phyloP scores from a whole-genome alignment of 148 eudicot genomes.

The Camellia sinensis region DNA sequence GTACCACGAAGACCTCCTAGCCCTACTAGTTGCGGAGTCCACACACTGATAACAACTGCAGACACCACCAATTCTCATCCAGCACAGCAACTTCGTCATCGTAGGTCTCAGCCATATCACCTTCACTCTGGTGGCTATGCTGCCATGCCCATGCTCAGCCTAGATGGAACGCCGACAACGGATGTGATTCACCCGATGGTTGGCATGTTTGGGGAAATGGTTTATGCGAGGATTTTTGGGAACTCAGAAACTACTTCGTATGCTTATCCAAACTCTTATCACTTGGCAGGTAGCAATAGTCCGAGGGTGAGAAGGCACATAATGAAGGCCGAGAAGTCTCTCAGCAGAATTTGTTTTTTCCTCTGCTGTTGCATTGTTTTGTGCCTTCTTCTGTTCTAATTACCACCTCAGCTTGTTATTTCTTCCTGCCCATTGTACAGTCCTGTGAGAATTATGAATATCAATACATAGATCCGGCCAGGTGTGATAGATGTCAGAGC shows the following conservation, averaged over 20 bases:
- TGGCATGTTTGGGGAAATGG: constrained; percentile 73
- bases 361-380: constrained; percentile 50
- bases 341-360: constrained; percentile 64
- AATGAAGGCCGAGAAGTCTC: constrained; percentile 52
- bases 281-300: constrained; percentile 27
- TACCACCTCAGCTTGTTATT: background rate
- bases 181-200: constrained; percentile 35
- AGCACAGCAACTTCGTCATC: constrained; percentile 27
- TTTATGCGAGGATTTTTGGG: constrained; percentile 56
- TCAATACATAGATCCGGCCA: background rate
- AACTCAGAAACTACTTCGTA: constrained; percentile 39
- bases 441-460: constrained; percentile 7
- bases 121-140: constrained; percentile 20
- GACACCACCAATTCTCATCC: constrained; percentile 24
- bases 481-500: constrained; percentile 6
- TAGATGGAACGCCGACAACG: constrained; percentile 36
- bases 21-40: constrained; percentile 32
- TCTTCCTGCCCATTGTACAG: constrained; percentile 8
- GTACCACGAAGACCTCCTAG: constrained; percentile 62
- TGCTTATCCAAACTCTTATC: constrained; percentile 43
- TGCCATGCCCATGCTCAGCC: constrained; percentile 23
- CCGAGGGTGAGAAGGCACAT: constrained; percentile 48
- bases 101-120: constrained; percentile 9
- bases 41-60: constrained; percentile 11
- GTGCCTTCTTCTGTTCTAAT: constrained; percentile 61